These are phyloP conservation scores for Suhomyces kilbournensis DNA, from an alignment of 805 yeast species.

Conservation along the genomic window DNA sequence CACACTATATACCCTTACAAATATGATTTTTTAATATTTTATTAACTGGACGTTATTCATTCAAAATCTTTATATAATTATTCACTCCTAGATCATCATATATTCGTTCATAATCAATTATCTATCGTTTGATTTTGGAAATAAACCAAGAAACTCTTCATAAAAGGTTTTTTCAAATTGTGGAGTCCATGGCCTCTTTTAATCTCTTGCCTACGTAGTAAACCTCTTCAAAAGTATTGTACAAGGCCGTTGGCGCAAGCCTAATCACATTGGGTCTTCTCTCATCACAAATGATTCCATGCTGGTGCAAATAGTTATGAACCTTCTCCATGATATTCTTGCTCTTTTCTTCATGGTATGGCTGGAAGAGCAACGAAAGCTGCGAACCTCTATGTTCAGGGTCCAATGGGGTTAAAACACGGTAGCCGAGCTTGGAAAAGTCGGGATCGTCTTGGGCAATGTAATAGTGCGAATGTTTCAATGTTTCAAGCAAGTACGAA, in stretches of 20 bases:
- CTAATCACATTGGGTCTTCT: constrained; percentile 88
- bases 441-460: constrained; percentile 23
- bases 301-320: constrained; percentile 44
- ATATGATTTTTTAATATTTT: no score
- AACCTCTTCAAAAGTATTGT: constrained; percentile 73
- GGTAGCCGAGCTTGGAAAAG: constrained; percentile 42
- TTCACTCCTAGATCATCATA: no score
- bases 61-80: no score
- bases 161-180: no score
- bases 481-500: constrained; percentile 46
- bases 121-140: no score
- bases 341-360: constrained; percentile 32
- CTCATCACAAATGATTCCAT: constrained; percentile 82
- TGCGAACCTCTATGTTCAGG: constrained; percentile 72
- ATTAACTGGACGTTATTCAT: no score
- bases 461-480: constrained; percentile 49
- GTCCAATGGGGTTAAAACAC: constrained; percentile 69
- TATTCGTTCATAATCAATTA: no score
- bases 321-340: constrained; percentile 61
- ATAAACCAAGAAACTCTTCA: no score
- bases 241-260: constrained; percentile 82
- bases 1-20: no score
- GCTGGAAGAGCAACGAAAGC: constrained; percentile 64
- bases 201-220: constrained; percentile 43
- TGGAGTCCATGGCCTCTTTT: constrained; percentile 32